Evolutionary conservation across 139 green algal species (phyloP), one percentile per base, ranked within the genome.

Genomic region (Auxenochlorella pyrenoidosa): DNA sequence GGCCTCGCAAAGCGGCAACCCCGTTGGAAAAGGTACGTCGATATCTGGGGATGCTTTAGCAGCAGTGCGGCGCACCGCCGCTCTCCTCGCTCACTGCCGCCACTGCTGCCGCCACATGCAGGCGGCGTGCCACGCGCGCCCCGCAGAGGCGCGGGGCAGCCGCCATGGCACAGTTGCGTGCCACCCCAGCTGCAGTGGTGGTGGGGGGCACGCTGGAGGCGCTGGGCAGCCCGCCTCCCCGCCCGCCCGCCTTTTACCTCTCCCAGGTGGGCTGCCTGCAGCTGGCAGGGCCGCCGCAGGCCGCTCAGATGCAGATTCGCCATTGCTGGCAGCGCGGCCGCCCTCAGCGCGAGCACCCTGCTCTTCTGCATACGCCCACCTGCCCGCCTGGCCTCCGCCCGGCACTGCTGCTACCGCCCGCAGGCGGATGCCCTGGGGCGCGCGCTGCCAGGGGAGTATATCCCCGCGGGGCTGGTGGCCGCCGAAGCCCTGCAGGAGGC

Each of bases 181-280:
- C 80, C 30, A 26, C 44, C 15, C 63, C 72, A 0, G 63, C 80
- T 1, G 59, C 80, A 3, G 80, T 77, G 28, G 80, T 85, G 8
- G 44, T 85, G 34, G 80, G 80, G 26, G 80, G 80, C 80, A 77
- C 63, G 38, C 63, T 77, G 38, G 80, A 77, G 34, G 40, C 63
- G 36, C 32, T 59, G 15, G 60, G 26, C 24, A 40, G 30, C 36
- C 24, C 40, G 63, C 80, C 60, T 38, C 60, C 16, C 80, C 79
- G 79, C 79, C 79, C 79, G 38, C 36, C 58, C 18, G 36, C 80
- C 28, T 85, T 60, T 16, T 44, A 32, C 38, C 16, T 85, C 8
- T 60, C 38, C 15, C 80, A 85, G 75, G 75, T 81, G 36, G 30
- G 72, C 30, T 1, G 3, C 19, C 24, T 41, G 19, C 10, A 16